A percentile compares a stretch with the other conserved stretches of the same genome.
Conservation (phyloP, 139 green algal genomes). For the Asterochloris sp. region DNA sequence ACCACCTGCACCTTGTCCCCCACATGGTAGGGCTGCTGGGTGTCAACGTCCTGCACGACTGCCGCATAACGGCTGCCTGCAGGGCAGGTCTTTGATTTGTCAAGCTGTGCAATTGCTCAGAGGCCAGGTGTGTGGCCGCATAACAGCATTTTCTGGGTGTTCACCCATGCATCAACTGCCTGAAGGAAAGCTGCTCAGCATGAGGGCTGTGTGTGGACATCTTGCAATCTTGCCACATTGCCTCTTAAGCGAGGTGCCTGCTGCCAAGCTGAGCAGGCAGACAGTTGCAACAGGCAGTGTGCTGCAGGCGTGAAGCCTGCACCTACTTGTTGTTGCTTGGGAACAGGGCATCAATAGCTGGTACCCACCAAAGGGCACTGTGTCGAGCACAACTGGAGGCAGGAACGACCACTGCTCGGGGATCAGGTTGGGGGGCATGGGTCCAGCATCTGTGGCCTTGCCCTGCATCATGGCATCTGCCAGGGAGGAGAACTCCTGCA, state of each 20-base stretch:
- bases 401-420: conserved; percentile 59
- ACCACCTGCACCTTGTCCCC: conserved; percentile 43
- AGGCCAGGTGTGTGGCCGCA: no score
- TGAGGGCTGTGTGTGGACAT: no score
- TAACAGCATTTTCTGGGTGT: background rate
- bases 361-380: conserved; percentile 29
- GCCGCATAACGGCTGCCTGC: conserved; percentile 57
- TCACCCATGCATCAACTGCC: background rate
- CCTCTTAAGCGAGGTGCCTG: no score
- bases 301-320: no score
- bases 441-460: conserved; percentile 15
- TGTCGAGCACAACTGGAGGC: conserved; percentile 68
- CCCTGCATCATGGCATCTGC: conserved; percentile 55
- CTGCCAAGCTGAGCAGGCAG: no score
- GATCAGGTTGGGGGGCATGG: conserved; percentile 58
- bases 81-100: background rate
- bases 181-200: background rate
- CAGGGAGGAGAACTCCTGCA: conserved; percentile 61
- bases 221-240: no score
- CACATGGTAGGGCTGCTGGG: conserved; percentile 19
- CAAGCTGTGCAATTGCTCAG: no score
- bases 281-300: no score
- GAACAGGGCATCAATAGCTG: background rate
- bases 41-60: conserved; percentile 37
- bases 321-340: background rate